These are phyloP conservation scores for Spinellus fusiger DNA, from an alignment of 192 early-diverging fungal genomes.

Conservation along the genomic window DNA sequence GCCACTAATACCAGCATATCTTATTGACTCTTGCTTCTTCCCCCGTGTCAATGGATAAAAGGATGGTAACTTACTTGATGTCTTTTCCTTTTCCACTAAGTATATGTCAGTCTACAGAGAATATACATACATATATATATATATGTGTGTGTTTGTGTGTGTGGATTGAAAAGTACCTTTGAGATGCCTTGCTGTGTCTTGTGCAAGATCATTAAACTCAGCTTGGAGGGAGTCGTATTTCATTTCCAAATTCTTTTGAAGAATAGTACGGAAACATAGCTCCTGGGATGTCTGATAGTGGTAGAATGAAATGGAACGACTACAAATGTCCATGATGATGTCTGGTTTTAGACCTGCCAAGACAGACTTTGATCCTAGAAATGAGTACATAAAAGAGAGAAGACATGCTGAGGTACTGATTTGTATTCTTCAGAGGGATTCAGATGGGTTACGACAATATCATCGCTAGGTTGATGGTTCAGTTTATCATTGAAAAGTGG, in stretches of 20 bases:
- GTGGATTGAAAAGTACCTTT: slow-evolving; percentile 2
- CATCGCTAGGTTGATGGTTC: slow-evolving; percentile 28
- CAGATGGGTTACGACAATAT: slow-evolving; percentile 51
- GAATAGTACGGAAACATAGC: slow-evolving; percentile 29
- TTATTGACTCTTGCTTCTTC: no score
- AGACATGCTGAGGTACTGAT: slow-evolving; percentile 31
- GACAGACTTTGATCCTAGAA: slow-evolving; percentile 35
- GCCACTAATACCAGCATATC: slow-evolving; percentile 15
- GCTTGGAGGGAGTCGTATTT: slow-evolving; percentile 29
- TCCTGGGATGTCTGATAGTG: slow-evolving; percentile 63
- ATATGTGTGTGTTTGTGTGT: background rate
- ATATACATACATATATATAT: background rate
- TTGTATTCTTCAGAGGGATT: slow-evolving; percentile 60
- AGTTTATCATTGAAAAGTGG: background rate
- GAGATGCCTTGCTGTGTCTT: slow-evolving; percentile 17
- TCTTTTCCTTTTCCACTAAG: slow-evolving; percentile 20
- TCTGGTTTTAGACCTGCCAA: slow-evolving; percentile 62
- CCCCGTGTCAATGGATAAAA: no score
- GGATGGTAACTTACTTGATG: background rate
- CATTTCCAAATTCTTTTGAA: slow-evolving; percentile 32
- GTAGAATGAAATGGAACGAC: slow-evolving; percentile 58
- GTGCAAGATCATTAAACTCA: slow-evolving; percentile 25
- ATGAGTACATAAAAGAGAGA: background rate
- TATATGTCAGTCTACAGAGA: no score
- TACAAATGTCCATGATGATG: slow-evolving; percentile 58